Conservation (phyloP, 2,329 filamentous ascomycete genomes). For the Scedosporium aurantiacum region DNA sequence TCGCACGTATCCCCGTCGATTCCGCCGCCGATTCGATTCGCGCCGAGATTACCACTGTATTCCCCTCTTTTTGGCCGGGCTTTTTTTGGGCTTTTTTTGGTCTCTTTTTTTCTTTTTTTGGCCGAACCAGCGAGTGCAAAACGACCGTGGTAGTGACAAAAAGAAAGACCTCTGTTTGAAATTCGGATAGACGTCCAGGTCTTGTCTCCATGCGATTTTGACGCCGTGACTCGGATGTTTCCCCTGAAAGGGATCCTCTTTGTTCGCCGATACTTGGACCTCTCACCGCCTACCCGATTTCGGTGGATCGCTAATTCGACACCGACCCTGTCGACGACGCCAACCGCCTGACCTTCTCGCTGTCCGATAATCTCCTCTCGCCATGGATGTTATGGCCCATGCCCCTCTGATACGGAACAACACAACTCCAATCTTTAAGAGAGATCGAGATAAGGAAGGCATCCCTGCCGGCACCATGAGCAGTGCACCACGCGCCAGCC, state of each 20-base stretch:
- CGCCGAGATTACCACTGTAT: background rate
- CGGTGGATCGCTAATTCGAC: background rate
- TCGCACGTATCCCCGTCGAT: background rate
- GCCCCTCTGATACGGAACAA: slow-evolving; percentile 48
- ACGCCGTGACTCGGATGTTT: slow-evolving; percentile 4
- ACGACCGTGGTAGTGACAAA: background rate
- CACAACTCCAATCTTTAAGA: slow-evolving; percentile 43
- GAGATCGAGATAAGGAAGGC: slow-evolving; percentile 34
- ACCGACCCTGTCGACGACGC: background rate
- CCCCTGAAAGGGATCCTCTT: background rate
- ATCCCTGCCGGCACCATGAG: slow-evolving; percentile 35
- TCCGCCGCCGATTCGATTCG: background rate
- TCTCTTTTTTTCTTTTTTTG: background rate
- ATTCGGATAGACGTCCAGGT: background rate
- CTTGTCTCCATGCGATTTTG: background rate
- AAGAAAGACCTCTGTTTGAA: background rate
- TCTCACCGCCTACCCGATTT: slow-evolving; percentile 6
- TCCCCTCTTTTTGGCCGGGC: background rate
- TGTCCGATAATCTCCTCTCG: slow-evolving; percentile 2
- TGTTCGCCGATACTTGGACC: background rate
- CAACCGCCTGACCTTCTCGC: slow-evolving; percentile 7
- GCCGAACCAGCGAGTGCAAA: background rate
- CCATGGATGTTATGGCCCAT: slow-evolving; percentile 38
- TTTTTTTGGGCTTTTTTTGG: no score
- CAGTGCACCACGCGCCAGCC: slow-evolving; percentile 44